phyloP scores from a whole-genome alignment of 345 rosid species.

The Hevea brasiliensis region DNA sequence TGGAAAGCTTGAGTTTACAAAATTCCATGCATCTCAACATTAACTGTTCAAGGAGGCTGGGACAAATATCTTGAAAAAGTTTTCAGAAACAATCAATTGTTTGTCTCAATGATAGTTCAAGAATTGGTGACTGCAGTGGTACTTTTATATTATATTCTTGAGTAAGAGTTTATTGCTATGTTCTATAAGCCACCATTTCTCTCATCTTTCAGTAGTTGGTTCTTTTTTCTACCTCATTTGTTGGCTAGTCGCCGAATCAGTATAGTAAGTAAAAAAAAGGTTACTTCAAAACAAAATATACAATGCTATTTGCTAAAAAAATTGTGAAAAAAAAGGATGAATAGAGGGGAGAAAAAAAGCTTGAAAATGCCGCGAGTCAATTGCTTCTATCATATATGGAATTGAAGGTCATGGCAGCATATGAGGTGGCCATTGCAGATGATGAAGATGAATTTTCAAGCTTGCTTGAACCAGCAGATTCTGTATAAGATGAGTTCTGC shows the following conservation, averaged over 20 bases:
- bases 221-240: slow-evolving; percentile 61
- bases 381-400: slow-evolving; percentile 54
- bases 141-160: slow-evolving; percentile 57
- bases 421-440: slow-evolving; percentile 33
- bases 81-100: slow-evolving; percentile 68
- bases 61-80: slow-evolving; percentile 69
- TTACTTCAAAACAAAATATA: background rate
- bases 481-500: background rate
- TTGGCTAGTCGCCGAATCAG: slow-evolving; percentile 53
- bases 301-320: background rate
- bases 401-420: slow-evolving; percentile 63
- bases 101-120: slow-evolving; percentile 58
- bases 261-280: too few species aligned
- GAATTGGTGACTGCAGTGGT: slow-evolving; percentile 56
- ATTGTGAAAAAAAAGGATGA: background rate
- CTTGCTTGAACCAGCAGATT: slow-evolving; percentile 22
- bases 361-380: background rate
- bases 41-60: slow-evolving; percentile 68
- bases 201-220: too few species aligned
- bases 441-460: slow-evolving; percentile 32
- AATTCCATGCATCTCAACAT: slow-evolving; percentile 12
- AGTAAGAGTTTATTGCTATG: too few species aligned
- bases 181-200: too few species aligned
- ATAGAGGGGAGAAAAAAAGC: background rate
- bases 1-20: slow-evolving; percentile 36